These are phyloP conservation scores for Sindora glabra DNA, from an alignment of 306 rosid genomes.

Conservation along the genomic window DNA sequence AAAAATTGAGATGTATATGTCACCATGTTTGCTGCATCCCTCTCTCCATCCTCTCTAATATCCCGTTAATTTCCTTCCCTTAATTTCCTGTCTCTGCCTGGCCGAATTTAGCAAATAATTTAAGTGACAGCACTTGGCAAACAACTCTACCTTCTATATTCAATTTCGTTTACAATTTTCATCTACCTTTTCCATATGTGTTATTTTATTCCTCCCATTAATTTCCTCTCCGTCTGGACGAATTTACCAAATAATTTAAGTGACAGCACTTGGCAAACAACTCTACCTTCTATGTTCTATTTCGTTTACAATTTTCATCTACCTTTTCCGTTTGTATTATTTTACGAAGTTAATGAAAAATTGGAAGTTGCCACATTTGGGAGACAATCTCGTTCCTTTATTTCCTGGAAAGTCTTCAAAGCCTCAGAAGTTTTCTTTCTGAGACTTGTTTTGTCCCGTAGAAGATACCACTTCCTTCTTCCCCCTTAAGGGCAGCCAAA, in stretches of 20 bases:
- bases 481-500: slow-evolving; percentile 58
- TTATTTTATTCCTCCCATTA: no score
- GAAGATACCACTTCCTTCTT: slow-evolving; percentile 46
- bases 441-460: slow-evolving; percentile 47
- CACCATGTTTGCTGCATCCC: slow-evolving; percentile 46
- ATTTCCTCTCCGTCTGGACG: no score
- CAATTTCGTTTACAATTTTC: slow-evolving; percentile 67
- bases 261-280: slow-evolving; percentile 51
- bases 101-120: slow-evolving; percentile 47
- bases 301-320: slow-evolving; percentile 47
- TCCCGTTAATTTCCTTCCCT: no score
- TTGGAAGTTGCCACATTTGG: slow-evolving; percentile 60
- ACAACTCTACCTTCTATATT: slow-evolving; percentile 36
- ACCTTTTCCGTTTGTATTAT: slow-evolving; percentile 54
- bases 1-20: slow-evolving; percentile 54
- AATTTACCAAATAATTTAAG: no score
- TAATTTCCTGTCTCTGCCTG: slow-evolving; percentile 51
- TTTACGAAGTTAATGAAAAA: no score
- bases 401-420: slow-evolving; percentile 41
- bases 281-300: slow-evolving; percentile 51
- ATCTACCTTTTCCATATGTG: slow-evolving; percentile 49
- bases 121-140: slow-evolving; percentile 53
- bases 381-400: slow-evolving; percentile 40
- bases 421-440: slow-evolving; percentile 79
- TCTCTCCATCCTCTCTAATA: slow-evolving; percentile 53